Evolutionary conservation across 2,329 filamentous ascomycete genomes (phyloP), one percentile per base, ranked within the genome.

Genomic region (Arachnopeziza araneosa): DNA sequence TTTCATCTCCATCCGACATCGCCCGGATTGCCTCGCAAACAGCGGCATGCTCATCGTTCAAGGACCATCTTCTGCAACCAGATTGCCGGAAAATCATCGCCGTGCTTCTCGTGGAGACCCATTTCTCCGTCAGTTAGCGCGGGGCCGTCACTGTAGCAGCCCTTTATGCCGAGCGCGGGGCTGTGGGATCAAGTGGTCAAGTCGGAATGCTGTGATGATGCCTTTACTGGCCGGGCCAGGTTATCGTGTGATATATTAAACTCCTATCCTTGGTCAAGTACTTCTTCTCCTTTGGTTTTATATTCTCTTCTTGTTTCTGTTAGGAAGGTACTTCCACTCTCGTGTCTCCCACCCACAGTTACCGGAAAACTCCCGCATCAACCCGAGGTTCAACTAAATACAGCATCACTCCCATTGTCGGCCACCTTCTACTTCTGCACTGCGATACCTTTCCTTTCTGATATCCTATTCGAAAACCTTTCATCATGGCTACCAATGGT

Each of bases 341-440:
- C 36, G 21, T 59, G 52, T 59, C 24, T 54, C 19, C 51, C 58
- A 55, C 64, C 60, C 55, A 32, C 57, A 26, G 24, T 30, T 36
- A 51, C 66, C 63, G 61, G 53, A 55, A 51, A 50, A 26, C 44
- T 62, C 59, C 68, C 68, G 62, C 62, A 56, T 63, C 63, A 54
- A 69, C 68, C 69, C 69, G 69, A 71, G 67, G 67, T 66, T 57
- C 59, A 63, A 58, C 56, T 63, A 50, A 7, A 53, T 53, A 54
- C 64, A 49, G 61, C 56, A 51, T 58, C 30, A 59, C 55, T 24
- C 59, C 60, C 56, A 59, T 63, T 64, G 57, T 56, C 51, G 61
- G 64, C n/a, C 30, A 17, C 54, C 19, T 50, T 55, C 30, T 21
- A 55, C 53, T 54, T 55, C 23, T 32, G 55, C n/a, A 52, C n/a